phyloP scores from a whole-genome alignment of 2,329 filamentous ascomycete genomes.

The Hypoxylon sp. region DNA sequence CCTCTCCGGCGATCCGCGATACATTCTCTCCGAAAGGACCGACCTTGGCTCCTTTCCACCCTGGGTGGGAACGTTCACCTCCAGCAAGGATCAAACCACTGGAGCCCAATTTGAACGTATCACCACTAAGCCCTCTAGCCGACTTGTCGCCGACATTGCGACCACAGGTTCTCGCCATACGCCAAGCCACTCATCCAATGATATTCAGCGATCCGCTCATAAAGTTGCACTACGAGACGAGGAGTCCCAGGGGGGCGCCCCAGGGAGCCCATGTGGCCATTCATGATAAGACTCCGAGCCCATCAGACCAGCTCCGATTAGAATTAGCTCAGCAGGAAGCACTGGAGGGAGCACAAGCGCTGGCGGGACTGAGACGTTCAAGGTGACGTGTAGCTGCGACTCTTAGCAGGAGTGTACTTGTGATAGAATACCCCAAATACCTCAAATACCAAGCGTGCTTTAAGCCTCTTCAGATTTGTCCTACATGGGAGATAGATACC shows the following conservation, averaged over 20 bases:
- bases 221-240: conserved; percentile 43
- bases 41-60: conserved; percentile 45
- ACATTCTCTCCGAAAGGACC: conserved; percentile 35
- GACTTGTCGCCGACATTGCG: conserved; percentile 36
- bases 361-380: conserved; percentile 27
- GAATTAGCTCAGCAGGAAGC: conserved; percentile 47
- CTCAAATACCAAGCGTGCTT: not conserved
- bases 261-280: conserved; percentile 23
- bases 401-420: not conserved
- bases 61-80: conserved; percentile 43
- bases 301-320: conserved; percentile 50
- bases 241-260: conserved; percentile 30
- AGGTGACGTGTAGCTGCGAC: conserved; percentile 11
- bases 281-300: conserved; percentile 49
- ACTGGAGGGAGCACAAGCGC: conserved; percentile 33
- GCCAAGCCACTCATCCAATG: conserved; percentile 47
- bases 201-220: conserved; percentile 48
- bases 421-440: conserved; percentile 20
- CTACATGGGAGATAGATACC: not conserved
- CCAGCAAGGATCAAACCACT: conserved; percentile 45
- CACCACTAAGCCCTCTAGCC: conserved; percentile 48
- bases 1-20: conserved; percentile 6
- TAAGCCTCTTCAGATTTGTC: not conserved
- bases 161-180: conserved; percentile 39
- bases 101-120: conserved; percentile 47